Evolutionary conservation across 257 asterid species (phyloP).

Genomic region (Linaria vulgaris): DNA sequence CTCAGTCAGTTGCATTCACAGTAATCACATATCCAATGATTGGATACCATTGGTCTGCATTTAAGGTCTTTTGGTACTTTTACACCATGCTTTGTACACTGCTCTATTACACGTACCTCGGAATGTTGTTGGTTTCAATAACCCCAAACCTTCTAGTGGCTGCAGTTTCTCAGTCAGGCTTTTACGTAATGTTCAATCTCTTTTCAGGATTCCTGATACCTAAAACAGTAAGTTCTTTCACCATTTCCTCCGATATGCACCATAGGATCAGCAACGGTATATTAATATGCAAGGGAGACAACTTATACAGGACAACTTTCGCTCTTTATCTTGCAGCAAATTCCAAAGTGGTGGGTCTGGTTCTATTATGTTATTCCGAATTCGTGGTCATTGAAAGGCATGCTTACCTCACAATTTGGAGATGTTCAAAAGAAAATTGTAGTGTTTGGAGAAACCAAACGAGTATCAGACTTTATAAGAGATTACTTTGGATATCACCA

Average conservation of each 20-base stretch:
- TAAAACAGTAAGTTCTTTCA: constrained; percentile 1
- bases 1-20: constrained; percentile 24
- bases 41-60: constrained; percentile 29
- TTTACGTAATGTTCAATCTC: constrained; percentile 8
- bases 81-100: constrained; percentile 31
- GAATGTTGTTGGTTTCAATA: constrained; percentile 34
- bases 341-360: constrained; percentile 18
- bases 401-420: constrained; percentile 4
- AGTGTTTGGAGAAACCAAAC: constrained; percentile 1
- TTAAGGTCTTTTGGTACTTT: constrained; percentile 35
- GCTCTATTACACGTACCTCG: constrained; percentile 31
- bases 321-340: background rate
- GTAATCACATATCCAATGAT: constrained; percentile 34
- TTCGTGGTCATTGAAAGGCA: constrained; percentile 3
- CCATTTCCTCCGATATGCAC: background rate
- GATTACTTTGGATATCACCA: constrained; percentile 6
- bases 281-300: background rate
- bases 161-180: constrained; percentile 7
- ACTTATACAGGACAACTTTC: background rate
- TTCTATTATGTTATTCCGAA: background rate
- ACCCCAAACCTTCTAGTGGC: constrained; percentile 34
- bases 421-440: background rate
- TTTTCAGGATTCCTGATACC: constrained; percentile 15
- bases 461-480: background rate
- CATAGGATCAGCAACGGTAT: too few relatives aligned